Percentiles rank a stretch among this genome's conserved stretches.
These are phyloP conservation scores for Gossypium schwendimanii DNA, from an alignment of 441 rosid genomes.

Conservation along the genomic window DNA sequence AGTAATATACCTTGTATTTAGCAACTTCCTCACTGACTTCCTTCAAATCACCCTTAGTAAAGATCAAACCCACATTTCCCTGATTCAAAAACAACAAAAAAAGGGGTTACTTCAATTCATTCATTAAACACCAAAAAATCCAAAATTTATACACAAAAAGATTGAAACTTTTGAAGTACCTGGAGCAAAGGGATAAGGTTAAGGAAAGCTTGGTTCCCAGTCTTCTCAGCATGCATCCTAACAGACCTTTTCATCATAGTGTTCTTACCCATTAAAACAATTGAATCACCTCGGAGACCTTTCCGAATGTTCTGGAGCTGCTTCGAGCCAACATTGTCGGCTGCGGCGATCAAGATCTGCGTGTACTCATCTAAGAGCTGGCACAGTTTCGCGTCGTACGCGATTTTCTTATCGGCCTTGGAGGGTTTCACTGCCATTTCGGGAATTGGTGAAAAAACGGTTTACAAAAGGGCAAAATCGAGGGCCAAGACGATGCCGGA, in stretches of 20 bases:
- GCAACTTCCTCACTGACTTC: slow-evolving; percentile 91
- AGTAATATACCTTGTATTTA: slow-evolving; percentile 62
- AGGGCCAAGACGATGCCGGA: slow-evolving; percentile 76
- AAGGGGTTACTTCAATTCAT: not conserved
- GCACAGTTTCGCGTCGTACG: slow-evolving; percentile 75
- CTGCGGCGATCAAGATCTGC: slow-evolving; percentile 71
- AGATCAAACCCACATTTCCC: slow-evolving; percentile 83
- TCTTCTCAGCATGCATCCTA: slow-evolving; percentile 69
- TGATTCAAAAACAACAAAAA: slow-evolving; percentile 6
- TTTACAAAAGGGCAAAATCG: slow-evolving; percentile 18
- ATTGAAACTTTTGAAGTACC: slow-evolving; percentile 25
- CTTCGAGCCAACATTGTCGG: slow-evolving; percentile 89
- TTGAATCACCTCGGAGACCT: slow-evolving; percentile 79
- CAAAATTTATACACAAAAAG: not conserved
- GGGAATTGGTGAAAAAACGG: not conserved
- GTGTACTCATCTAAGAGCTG: slow-evolving; percentile 65
- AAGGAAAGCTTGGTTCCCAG: slow-evolving; percentile 50
- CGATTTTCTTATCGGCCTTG: slow-evolving; percentile 79
- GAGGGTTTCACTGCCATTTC: slow-evolving; percentile 52
- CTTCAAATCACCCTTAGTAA: slow-evolving; percentile 61
- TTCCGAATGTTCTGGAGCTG: slow-evolving; percentile 82
- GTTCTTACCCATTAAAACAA: slow-evolving; percentile 90
- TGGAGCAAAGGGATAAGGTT: slow-evolving; percentile 78
- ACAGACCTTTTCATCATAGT: slow-evolving; percentile 95
- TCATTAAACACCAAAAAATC: not conserved